These are phyloP conservation scores for Paecilomyces sp. DNA, from an alignment of 2,329 filamentous ascomycete species.

Conservation along the genomic window DNA sequence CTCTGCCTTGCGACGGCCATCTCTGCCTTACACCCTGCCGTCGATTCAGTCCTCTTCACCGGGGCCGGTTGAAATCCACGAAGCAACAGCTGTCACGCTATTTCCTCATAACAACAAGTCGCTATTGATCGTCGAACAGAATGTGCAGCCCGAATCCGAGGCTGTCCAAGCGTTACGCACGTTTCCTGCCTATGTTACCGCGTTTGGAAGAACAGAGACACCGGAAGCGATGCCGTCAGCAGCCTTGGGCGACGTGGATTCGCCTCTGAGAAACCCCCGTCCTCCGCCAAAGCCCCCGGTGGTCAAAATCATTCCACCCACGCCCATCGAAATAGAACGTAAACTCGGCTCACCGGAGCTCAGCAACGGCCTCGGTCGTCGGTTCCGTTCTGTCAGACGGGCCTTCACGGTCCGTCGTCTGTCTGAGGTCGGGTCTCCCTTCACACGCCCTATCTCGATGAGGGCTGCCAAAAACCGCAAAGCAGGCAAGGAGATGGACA, in stretches of 20 bases:
- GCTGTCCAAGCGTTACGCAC: conserved; percentile 21
- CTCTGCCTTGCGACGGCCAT: conserved; percentile 39
- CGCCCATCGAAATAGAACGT: conserved; percentile 41
- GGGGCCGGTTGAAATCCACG: conserved; percentile 50
- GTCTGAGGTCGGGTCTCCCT: conserved; percentile 32
- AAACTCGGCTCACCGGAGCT: conserved; percentile 21
- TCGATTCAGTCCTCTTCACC: conserved; percentile 44
- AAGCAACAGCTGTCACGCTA: conserved; percentile 54
- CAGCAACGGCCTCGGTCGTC: conserved; percentile 16
- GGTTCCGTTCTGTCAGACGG: conserved; percentile 32
- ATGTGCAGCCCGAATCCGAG: conserved; percentile 21
- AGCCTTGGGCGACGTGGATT: conserved; percentile 37
- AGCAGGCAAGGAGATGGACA: conserved; percentile 38
- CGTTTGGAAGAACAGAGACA: conserved; percentile 14
- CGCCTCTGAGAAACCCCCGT: conserved; percentile 53
- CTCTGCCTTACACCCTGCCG: conserved; percentile 40
- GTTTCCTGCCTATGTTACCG: conserved; percentile 5
- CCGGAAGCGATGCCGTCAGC: conserved; percentile 15
- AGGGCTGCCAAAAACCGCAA: conserved; percentile 36
- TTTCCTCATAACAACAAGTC: conserved; percentile 59
- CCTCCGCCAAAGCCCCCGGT: conserved; percentile 51
- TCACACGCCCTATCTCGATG: conserved; percentile 32
- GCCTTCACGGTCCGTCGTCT: conserved; percentile 28
- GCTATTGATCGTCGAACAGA: conserved; percentile 56
- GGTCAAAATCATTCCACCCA: conserved; percentile 50